phyloP scores from a whole-genome alignment of 2,329 filamentous ascomycete genomes.

The Xylariaceae sp. region DNA sequence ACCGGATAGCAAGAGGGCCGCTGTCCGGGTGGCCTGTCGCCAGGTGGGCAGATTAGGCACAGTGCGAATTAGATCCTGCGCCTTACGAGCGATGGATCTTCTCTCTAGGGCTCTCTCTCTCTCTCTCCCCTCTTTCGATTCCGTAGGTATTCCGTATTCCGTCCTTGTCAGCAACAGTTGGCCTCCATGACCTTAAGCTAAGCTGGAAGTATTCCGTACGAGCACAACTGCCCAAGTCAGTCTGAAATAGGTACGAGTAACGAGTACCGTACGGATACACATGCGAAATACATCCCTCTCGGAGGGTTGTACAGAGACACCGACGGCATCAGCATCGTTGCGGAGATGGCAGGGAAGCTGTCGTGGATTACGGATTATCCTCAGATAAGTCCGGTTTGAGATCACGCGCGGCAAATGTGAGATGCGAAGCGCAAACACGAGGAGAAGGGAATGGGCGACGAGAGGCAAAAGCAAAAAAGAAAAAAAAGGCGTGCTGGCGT shows the following conservation, averaged over 20 bases:
- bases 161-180: neutral
- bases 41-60: neutral
- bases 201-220: neutral
- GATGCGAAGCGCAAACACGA: neutral
- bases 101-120: no score
- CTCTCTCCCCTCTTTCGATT: no score
- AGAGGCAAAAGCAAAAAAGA: neutral
- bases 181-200: neutral
- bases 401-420: neutral
- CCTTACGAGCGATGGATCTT: neutral
- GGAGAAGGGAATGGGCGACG: neutral
- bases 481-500: neutral
- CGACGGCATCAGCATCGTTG: neutral
- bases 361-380: neutral
- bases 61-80: neutral
- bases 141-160: no score
- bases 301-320: no score
- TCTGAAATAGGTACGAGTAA: no score
- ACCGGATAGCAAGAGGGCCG: conserved; percentile 19
- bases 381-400: neutral
- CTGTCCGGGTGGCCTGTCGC: conserved; percentile 21
- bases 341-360: neutral
- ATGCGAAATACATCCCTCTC: no score
- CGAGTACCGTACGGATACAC: no score
- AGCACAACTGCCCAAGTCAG: no score